Evolutionary conservation across 106 monocot species (phyloP).

Genomic region (Allium cepa): DNA sequence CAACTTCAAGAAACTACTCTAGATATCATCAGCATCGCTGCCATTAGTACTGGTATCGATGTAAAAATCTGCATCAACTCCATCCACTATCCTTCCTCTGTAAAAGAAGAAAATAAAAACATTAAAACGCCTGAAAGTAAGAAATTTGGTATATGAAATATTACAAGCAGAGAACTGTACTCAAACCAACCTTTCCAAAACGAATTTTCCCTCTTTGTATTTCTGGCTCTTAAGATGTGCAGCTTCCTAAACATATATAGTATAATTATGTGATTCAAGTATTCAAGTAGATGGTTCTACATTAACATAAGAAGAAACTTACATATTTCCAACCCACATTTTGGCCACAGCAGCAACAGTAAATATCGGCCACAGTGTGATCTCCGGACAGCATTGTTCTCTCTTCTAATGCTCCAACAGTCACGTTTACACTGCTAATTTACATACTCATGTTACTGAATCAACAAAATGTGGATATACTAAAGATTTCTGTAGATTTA

Average conservation of each 20-base stretch:
- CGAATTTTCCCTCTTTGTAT: conserved; percentile 48
- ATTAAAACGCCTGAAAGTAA: background rate
- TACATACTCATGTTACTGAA: background rate
- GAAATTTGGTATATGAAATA: background rate
- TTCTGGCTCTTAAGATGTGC: conserved; percentile 33
- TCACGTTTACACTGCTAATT: conserved; percentile 23
- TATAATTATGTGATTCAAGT: too few species aligned
- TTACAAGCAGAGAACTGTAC: background rate
- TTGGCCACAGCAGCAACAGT: conserved; percentile 41
- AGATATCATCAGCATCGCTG: conserved; percentile 31
- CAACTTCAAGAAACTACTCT: background rate
- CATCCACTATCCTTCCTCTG: conserved; percentile 36
- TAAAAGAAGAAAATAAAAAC: background rate
- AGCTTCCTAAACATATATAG: conserved; percentile 13
- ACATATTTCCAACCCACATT: conserved; percentile 64
- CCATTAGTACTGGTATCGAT: conserved; percentile 17
- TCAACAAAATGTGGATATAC: too few species aligned
- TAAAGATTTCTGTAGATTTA: too few species aligned
- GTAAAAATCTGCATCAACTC: conserved; percentile 18
- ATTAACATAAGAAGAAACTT: conserved; percentile 4
- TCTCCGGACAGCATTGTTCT: conserved; percentile 39
- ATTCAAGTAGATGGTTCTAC: background rate
- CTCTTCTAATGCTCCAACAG: conserved; percentile 28
- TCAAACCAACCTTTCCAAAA: conserved; percentile 35
- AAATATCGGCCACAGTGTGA: conserved; percentile 44